These are phyloP conservation scores for Gnetum montanum DNA, from an alignment of 75 land plant genomes.

Conservation along the genomic window DNA sequence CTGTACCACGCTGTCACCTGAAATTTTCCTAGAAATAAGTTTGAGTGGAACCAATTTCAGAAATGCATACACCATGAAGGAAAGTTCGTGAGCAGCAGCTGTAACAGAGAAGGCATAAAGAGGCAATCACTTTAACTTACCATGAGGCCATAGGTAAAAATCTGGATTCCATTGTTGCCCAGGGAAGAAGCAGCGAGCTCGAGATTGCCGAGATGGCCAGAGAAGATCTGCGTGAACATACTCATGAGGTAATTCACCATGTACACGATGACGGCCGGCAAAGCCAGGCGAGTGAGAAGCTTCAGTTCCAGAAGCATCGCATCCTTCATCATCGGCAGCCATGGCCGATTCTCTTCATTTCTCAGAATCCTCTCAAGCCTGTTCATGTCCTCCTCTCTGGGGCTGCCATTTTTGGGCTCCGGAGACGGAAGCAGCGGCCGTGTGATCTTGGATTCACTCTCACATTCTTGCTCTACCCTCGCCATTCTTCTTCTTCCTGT, in stretches of 20 bases:
- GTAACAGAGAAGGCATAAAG: background rate
- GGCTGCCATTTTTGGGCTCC: background rate
- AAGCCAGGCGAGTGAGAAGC: slow-evolving; percentile 39
- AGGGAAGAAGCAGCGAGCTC: slow-evolving; percentile 69
- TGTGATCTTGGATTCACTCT: too few species aligned
- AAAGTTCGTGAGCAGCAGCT: background rate
- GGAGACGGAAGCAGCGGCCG: background rate
- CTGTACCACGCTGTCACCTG: background rate
- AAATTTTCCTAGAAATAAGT: too few species aligned
- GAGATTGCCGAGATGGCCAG: slow-evolving; percentile 66
- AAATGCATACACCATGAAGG: background rate
- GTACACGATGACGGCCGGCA: slow-evolving; percentile 58
- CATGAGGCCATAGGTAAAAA: slow-evolving; percentile 61
- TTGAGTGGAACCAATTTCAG: background rate
- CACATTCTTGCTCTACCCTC: too few species aligned
- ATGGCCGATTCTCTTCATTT: background rate
- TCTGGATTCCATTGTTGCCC: slow-evolving; percentile 49
- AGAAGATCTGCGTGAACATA: slow-evolving; percentile 49
- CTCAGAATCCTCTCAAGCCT: background rate
- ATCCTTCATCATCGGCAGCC: background rate
- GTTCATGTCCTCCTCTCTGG: background rate
- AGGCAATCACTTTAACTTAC: slow-evolving; percentile 12
- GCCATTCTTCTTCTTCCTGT: too few species aligned
- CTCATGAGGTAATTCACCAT: slow-evolving; percentile 53
- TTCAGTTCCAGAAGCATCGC: background rate